Percentiles rank a stretch among this genome's conserved stretches.
These are phyloP conservation scores for Stephanodiscus minutulus DNA, from an alignment of 108 stramenopile genomes.

Conservation along the genomic window DNA sequence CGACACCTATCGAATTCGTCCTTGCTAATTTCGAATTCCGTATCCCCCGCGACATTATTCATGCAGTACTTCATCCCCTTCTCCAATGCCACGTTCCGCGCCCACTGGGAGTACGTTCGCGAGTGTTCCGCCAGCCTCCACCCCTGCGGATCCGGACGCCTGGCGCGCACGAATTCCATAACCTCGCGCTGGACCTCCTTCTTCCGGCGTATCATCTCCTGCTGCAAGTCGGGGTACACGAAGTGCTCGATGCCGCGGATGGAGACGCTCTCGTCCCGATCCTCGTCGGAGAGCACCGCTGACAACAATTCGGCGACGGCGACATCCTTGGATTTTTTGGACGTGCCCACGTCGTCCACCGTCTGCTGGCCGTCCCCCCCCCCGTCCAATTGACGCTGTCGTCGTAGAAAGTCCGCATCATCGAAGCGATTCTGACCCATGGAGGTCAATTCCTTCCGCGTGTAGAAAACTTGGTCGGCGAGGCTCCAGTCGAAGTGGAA, in stretches of 20 bases:
- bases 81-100: constrained; percentile 39
- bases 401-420: constrained; percentile 20
- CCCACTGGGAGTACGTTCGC: constrained; percentile 32
- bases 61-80: constrained; percentile 36
- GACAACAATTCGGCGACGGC: constrained; percentile 3
- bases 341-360: constrained; percentile 18
- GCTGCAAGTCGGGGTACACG: constrained; percentile 40
- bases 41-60: constrained; percentile 6
- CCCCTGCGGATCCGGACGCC: constrained; percentile 40
- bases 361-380: constrained; percentile 2
- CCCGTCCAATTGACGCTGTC: not conserved
- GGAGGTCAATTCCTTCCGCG: constrained; percentile 24
- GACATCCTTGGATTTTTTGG: constrained; percentile 7
- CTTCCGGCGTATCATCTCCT: constrained; percentile 47
- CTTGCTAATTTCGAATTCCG: constrained; percentile 4
- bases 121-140: constrained; percentile 32
- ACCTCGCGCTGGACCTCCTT: constrained; percentile 38
- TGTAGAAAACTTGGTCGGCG: constrained; percentile 23
- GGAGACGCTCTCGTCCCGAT: constrained; percentile 17
- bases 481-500: constrained; percentile 30
- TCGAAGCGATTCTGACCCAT: constrained; percentile 33
- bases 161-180: constrained; percentile 13
- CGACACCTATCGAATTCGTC: constrained; percentile 13
- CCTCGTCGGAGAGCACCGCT: constrained; percentile 22
- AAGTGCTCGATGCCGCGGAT: constrained; percentile 50